Conservation (phyloP, 2,329 filamentous ascomycete genomes). For the Dactylellina leptospora region DNA sequence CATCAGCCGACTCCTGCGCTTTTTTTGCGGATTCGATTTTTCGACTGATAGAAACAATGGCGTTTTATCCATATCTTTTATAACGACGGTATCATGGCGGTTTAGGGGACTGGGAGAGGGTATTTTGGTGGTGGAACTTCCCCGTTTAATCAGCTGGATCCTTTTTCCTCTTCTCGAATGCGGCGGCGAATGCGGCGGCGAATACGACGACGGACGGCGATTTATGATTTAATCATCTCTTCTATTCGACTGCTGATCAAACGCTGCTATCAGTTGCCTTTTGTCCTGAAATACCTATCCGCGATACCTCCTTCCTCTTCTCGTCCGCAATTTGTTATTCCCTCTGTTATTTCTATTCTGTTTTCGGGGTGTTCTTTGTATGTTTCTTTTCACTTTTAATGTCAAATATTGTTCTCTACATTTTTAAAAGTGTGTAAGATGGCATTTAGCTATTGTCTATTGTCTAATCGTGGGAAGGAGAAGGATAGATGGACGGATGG, state of each 20-base stretch:
- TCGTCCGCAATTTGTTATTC: constrained; percentile 1
- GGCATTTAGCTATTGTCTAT: constrained; percentile 45
- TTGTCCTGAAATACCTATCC: too few species aligned
- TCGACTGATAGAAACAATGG: too few species aligned
- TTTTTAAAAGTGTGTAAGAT: constrained; percentile 23
- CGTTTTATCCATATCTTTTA: too few species aligned
- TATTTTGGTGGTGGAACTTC: too few species aligned
- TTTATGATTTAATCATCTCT: not conserved
- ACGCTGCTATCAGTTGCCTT: not conserved
- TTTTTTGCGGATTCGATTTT: too few species aligned
- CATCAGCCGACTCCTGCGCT: too few species aligned
- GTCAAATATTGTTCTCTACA: not conserved
- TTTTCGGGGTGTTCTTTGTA: not conserved
- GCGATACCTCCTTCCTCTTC: not conserved
- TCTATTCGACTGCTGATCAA: not conserved
- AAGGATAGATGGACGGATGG: not conserved
- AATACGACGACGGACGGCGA: too few species aligned
- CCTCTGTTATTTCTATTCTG: not conserved
- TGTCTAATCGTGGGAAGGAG: constrained; percentile 31
- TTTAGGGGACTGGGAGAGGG: too few species aligned
- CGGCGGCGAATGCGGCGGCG: too few species aligned
- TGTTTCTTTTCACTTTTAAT: not conserved
- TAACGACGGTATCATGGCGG: too few species aligned
- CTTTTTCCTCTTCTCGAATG: not conserved
- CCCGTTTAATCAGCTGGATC: not conserved